Percentiles rank a stretch among this genome's conserved stretches.
Evolutionary conservation across 495 filamentous ascomycete genomes (phyloP).

Genomic region (Aspergillus olivimuriae): DNA sequence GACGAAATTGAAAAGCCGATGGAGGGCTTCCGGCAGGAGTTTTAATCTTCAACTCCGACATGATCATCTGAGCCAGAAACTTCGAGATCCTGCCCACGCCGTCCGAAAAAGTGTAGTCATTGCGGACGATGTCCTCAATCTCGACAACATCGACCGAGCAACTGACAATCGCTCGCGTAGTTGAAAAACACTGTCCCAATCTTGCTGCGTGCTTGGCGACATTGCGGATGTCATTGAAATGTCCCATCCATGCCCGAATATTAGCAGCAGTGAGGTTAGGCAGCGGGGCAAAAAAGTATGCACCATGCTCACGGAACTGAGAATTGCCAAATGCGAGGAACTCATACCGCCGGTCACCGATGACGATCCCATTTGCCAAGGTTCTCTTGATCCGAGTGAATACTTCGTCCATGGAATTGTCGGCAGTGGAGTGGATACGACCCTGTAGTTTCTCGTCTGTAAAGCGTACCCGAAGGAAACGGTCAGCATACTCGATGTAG

Average conservation of each 20-base stretch:
- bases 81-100: constrained; percentile 89
- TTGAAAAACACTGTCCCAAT: constrained; percentile 93
- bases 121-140: constrained; percentile 58
- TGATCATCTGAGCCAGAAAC: constrained; percentile 64
- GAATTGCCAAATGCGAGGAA: constrained; percentile 96
- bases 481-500: constrained; percentile 60
- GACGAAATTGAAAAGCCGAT: constrained; percentile 84
- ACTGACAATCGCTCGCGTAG: constrained; percentile 62
- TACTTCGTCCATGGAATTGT: constrained; percentile 57
- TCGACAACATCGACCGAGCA: constrained; percentile 32
- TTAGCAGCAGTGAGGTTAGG: constrained; percentile 54
- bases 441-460: constrained; percentile 70
- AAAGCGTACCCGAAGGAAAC: constrained; percentile 89
- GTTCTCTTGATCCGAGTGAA: constrained; percentile 68
- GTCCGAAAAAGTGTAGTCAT: constrained; percentile 73
- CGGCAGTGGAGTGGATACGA: constrained; percentile 48
- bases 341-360: constrained; percentile 76
- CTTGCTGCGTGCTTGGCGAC: constrained; percentile 83
- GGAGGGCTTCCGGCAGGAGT: constrained; percentile 46
- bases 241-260: constrained; percentile 90
- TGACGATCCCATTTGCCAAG: constrained; percentile 68
- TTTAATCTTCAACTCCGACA: constrained; percentile 54
- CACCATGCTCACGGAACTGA: constrained; percentile 86
- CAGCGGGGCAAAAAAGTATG: constrained; percentile 76
- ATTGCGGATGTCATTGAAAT: constrained; percentile 68